phyloP scores from a whole-genome alignment of 176 grass and related monocot species.

The Rhynchospora breviuscula region DNA sequence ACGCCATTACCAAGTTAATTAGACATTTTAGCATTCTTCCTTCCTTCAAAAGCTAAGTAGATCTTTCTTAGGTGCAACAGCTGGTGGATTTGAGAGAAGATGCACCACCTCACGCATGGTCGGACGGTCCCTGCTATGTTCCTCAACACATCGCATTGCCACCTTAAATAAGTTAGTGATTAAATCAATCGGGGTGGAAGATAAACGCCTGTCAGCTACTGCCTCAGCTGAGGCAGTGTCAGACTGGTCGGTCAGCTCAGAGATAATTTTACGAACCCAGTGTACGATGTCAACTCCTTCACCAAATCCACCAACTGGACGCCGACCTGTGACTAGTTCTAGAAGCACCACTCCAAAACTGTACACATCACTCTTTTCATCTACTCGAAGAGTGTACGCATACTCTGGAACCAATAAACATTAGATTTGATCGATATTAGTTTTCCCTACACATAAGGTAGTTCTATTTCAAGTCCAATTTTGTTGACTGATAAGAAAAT shows the following conservation, averaged over 20 bases:
- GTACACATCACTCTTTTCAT: conserved; percentile 72
- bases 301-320: conserved; percentile 62
- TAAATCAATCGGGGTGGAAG: conserved; percentile 28
- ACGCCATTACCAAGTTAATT: neutral
- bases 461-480: neutral
- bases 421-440: neutral
- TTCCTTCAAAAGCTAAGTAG: conserved; percentile 31
- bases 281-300: conserved; percentile 82
- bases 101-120: conserved; percentile 87
- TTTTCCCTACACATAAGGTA: neutral
- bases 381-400: conserved; percentile 66
- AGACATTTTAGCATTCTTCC: neutral
- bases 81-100: conserved; percentile 48
- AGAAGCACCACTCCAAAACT: conserved; percentile 70
- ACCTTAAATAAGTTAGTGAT: conserved; percentile 64
- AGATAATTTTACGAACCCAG: conserved; percentile 74
- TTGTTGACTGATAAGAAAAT: neutral
- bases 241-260: conserved; percentile 28
- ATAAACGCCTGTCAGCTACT: conserved; percentile 47
- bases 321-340: conserved; percentile 61
- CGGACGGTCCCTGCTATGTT: conserved; percentile 48
- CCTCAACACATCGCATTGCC: conserved; percentile 68
- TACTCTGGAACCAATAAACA: conserved; percentile 41
- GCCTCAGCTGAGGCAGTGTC: conserved; percentile 35
- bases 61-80: conserved; percentile 22